phyloP scores from a whole-genome alignment of 306 rosid genomes.

The Prunus fruticosa region DNA sequence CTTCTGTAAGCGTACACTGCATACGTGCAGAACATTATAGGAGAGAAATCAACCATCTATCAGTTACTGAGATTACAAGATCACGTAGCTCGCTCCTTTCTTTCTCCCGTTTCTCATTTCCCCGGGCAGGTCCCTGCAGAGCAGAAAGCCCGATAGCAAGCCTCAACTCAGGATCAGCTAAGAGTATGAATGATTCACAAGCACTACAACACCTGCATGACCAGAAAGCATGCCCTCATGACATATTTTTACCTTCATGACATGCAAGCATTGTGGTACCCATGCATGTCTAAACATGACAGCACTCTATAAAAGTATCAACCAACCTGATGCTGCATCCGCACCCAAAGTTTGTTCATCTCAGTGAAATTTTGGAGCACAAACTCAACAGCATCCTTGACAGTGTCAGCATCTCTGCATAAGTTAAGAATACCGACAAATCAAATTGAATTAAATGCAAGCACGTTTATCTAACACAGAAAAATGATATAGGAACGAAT shows the following conservation, averaged over 20 bases:
- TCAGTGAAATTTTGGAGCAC: constrained; percentile 62
- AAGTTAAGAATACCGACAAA: constrained; percentile 7
- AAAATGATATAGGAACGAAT: not conserved
- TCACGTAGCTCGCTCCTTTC: constrained; percentile 97
- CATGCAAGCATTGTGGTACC: constrained; percentile 51
- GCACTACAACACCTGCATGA: constrained; percentile 71
- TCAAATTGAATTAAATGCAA: not conserved
- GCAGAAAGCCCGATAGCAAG: constrained; percentile 99
- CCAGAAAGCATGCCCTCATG: constrained; percentile 67
- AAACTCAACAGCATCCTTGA: constrained; percentile 58
- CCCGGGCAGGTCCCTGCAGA: constrained; percentile 99
- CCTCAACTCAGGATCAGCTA: constrained; percentile 99
- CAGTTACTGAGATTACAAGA: constrained; percentile 80
- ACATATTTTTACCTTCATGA: constrained; percentile 49
- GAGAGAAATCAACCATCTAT: constrained; percentile 61
- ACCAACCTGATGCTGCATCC: constrained; percentile 75
- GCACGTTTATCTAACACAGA: not conserved
- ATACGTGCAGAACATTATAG: constrained; percentile 43
- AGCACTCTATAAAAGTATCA: constrained; percentile 28
- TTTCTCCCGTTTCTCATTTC: constrained; percentile 96
- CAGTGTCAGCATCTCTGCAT: constrained; percentile 57
- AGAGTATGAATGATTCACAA: constrained; percentile 84
- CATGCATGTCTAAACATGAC: constrained; percentile 45
- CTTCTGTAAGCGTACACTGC: constrained; percentile 59
- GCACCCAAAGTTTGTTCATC: constrained; percentile 72